Base-by-base conservation (phyloP, 2,329 filamentous ascomycete species). In the Coniosporium uncinatum region DNA sequence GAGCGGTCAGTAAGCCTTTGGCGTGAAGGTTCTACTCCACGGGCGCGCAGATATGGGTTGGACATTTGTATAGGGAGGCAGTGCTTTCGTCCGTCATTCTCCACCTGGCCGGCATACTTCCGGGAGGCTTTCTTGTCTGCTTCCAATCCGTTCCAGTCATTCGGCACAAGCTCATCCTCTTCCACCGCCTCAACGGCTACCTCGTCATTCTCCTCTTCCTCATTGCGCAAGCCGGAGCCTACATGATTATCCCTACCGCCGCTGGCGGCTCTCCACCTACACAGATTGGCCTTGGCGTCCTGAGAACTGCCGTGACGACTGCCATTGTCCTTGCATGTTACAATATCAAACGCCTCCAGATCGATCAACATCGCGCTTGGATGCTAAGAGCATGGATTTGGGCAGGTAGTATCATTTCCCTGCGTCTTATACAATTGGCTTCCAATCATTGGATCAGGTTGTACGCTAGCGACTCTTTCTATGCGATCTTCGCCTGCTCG, bases 361-460 rank as follows among this genome's bases (percentile, higher is more conserved):
- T 85, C 37, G 76, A 81, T 22, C 71, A 81, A 50, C 79, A 83
- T 45, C 67, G 79, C 2, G 75, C 75, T 3, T 83, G 78, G 78
- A 83, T 82, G 78, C 50, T 83, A 22, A 56, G 79, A 18, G 65
- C 71, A 5, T 46, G 56, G 29, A 22, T 36, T 24, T 40, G 36
- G 16, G 37, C 20, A 13, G 36, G 18, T 8, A n/a, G 17, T 11
- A 37, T 39, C 18, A 40, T 42, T n/a, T 24, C 18, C 18, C 13
- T 19, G 8, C 40, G 40, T 11, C 17, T 42, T 16, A 37, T 42
- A 17, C 5, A 8, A 21, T 5, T 42, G 21, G 29, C 22, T 5
- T 8, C 36, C n/a, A 11, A 6, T 8, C 5, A 5, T 5, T 27
- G 41, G 14, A 42, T 40, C 36, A n/a, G n/a, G n/a, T n/a, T n/a